Conservation (phyloP, 1,284 basidiomycete genomes). For the Tremellales sp. region DNA sequence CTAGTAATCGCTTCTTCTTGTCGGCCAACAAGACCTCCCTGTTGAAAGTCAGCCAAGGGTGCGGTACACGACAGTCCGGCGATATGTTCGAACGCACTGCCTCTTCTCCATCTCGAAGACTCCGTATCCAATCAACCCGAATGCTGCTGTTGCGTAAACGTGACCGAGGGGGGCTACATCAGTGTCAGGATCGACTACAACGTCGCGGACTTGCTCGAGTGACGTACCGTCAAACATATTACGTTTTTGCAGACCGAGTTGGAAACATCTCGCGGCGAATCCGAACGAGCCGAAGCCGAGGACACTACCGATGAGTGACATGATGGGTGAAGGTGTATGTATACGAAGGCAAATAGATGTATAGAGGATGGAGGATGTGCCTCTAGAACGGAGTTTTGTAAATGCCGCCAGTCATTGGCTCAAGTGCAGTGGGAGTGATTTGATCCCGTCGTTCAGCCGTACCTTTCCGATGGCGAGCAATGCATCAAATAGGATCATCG, state of each 20-base stretch:
- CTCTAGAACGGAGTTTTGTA: neutral
- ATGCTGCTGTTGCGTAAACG: slow-evolving; percentile 28
- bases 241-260: slow-evolving; percentile 66
- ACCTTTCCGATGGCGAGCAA: neutral
- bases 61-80: too few species aligned
- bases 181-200: neutral
- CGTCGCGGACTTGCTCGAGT: neutral
- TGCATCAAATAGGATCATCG: slow-evolving; percentile 4
- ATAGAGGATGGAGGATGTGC: neutral
- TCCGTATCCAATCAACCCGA: slow-evolving; percentile 40
- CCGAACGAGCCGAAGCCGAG: slow-evolving; percentile 75
- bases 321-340: slow-evolving; percentile 44
- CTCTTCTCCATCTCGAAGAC: slow-evolving; percentile 38
- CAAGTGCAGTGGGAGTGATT: neutral
- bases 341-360: neutral
- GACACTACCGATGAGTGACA: slow-evolving; percentile 68
- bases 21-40: slow-evolving; percentile 29
- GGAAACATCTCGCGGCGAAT: slow-evolving; percentile 69
- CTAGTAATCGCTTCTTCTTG: slow-evolving; percentile 26
- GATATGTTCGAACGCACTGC: slow-evolving; percentile 35
- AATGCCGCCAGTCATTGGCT: slow-evolving; percentile 5
- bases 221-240: slow-evolving; percentile 42
- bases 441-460: neutral
- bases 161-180: slow-evolving; percentile 38
- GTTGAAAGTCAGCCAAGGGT: neutral